Evolutionary conservation across 768 basidiomycete species (phyloP).

Genomic region (Pleurotus salmoneostramineus): DNA sequence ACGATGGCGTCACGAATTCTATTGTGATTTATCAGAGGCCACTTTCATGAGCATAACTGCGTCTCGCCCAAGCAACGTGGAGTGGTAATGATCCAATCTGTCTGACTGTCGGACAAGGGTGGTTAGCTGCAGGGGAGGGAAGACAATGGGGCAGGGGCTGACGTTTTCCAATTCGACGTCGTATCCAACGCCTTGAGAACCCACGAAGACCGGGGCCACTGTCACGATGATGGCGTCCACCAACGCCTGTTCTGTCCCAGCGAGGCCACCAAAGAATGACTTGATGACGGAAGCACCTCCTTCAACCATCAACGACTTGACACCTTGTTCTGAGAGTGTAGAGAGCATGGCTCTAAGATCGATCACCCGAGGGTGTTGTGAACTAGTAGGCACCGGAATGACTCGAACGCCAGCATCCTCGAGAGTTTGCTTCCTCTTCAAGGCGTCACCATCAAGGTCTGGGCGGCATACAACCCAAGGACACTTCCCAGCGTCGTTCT

Average conservation of each 20-base stretch:
- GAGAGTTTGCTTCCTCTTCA: conserved; percentile 31
- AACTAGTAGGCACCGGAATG: conserved; percentile 40
- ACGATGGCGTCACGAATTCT: no score
- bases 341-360: conserved; percentile 47
- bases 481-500: conserved; percentile 51
- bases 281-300: conserved; percentile 84
- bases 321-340: conserved; percentile 48
- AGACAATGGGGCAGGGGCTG: conserved; percentile 5
- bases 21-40: background rate
- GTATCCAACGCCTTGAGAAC: conserved; percentile 64
- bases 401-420: conserved; percentile 66
- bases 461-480: conserved; percentile 69
- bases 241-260: conserved; percentile 19
- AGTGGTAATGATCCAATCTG: conserved; percentile 22
- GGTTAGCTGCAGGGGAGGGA: background rate
- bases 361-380: conserved; percentile 18
- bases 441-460: conserved; percentile 6
- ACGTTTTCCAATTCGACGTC: conserved; percentile 18
- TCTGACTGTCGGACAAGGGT: conserved; percentile 1
- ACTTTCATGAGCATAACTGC: conserved; percentile 23
- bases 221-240: conserved; percentile 83
- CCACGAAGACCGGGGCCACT: conserved; percentile 82
- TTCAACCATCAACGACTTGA: conserved; percentile 90
- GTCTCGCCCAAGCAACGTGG: conserved; percentile 32
- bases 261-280: conserved; percentile 48